Base-by-base conservation (phyloP, 495 filamentous ascomycete genomes). In the Hypomontagnella submonticulosa region DNA sequence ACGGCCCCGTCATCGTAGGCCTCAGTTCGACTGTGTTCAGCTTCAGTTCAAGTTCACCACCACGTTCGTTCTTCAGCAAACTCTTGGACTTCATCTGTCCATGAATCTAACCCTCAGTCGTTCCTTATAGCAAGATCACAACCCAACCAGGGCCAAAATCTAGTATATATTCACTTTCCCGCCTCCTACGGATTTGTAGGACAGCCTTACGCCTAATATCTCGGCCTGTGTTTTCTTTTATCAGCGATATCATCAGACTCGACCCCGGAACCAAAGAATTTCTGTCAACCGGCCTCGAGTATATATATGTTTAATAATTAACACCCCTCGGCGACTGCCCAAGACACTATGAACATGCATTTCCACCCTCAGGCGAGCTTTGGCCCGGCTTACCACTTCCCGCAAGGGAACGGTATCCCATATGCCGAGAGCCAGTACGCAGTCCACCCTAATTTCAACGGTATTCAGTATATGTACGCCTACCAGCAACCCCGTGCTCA, bases 51-150 rank as follows among this genome's bases (percentile, higher is more conserved):
- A 58, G 58, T 55, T 61, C 71, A 69, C 69, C 54, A 67, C 57
- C 61, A 70, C 69, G 57, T 66, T 66, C 71, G 58, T 76, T 71
- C 69, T 56, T 59, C 57, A 48, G 59, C 47, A 67, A 67, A 57
- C 51, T 46, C 38, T 64, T 56, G 54, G 61, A 43, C 50, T 68
- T 33, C 53, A 43, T 69, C 46, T 44, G 55, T 70, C 63, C 55
- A 54, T 63, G 50, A 54, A 63, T 67, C 77, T 75, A 55, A 77
- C 75, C 76, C 62, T 61, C 70, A 81, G 80, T 82, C 79, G 44
- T 73, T 82, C 80, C 66, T 82, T 81, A 67, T 54, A 61, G 63
- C 58, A 57, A 51, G 43, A 43, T 62, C 18, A 23, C n/a, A 20
- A 12, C n/a, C 13, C 34, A 20, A 33, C 33, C 16, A 37, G 32